A percentile compares a stretch with the other conserved stretches of the same genome.
Conservation (phyloP, 805 yeast genomes). For the Komagataella ulmi region DNA sequence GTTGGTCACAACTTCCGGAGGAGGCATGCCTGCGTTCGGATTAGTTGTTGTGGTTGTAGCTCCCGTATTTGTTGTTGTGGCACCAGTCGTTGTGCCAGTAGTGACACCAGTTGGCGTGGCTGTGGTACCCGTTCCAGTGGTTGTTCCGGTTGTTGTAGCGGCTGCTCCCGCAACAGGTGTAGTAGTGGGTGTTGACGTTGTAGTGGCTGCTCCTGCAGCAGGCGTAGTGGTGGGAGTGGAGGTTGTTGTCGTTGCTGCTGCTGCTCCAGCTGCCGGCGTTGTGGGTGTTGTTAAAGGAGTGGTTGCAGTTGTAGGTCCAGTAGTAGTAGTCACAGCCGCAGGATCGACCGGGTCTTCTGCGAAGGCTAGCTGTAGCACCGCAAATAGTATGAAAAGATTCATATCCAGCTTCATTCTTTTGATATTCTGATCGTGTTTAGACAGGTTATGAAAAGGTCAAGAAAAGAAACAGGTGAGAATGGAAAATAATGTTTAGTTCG, state of each 20-base stretch:
- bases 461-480: not conserved
- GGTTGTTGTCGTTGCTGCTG: slow-evolving; percentile 4
- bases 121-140: slow-evolving; percentile 2
- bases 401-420: not conserved
- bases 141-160: slow-evolving; percentile 3
- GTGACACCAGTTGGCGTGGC: slow-evolving; percentile 4
- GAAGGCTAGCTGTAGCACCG: not conserved
- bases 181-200: slow-evolving; percentile 4
- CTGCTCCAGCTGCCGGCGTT: slow-evolving; percentile 2
- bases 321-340: slow-evolving; percentile 5
- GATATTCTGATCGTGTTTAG: not conserved
- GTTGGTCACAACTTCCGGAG: slow-evolving; percentile 9
- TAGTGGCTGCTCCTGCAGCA: slow-evolving; percentile 4
- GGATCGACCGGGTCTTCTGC: not conserved
- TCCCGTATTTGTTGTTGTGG: slow-evolving; percentile 2
- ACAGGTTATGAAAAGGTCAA: not conserved
- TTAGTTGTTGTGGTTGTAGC: slow-evolving; percentile 3
- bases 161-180: slow-evolving; percentile 5
- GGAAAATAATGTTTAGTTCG: not conserved
- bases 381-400: not conserved
- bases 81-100: slow-evolving; percentile 2
- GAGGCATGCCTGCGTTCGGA: slow-evolving; percentile 3
- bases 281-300: slow-evolving; percentile 4
- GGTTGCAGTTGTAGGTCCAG: slow-evolving; percentile 3
- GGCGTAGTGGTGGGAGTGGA: slow-evolving; percentile 5